These are phyloP conservation scores for Fusarium multiceps DNA, from an alignment of 2,329 filamentous ascomycete genomes.

Conservation along the genomic window DNA sequence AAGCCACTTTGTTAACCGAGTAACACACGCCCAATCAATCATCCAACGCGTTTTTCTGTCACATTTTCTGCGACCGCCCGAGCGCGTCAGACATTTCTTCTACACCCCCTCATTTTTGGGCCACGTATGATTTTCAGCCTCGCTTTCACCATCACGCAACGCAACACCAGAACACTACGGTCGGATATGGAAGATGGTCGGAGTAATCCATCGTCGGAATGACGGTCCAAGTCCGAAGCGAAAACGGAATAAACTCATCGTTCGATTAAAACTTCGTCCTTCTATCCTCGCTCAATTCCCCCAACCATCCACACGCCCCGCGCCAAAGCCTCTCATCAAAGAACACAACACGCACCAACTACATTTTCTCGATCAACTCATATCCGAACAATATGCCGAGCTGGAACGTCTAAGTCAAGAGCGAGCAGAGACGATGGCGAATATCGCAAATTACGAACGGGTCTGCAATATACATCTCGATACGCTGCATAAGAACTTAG, in stretches of 20 bases:
- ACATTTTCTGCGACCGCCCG: not conserved
- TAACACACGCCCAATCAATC: slow-evolving; percentile 1
- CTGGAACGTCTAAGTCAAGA: not conserved
- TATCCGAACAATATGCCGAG: not conserved
- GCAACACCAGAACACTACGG: not conserved
- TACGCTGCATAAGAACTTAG: not conserved
- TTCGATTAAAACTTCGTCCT: not conserved
- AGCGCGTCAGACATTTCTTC: not conserved
- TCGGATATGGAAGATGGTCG: not conserved
- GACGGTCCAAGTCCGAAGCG: not conserved
- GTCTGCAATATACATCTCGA: not conserved
- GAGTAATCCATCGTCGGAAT: not conserved
- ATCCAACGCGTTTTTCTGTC: not conserved
- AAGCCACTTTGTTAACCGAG: slow-evolving; percentile 7
- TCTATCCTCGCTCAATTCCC: slow-evolving; percentile 1
- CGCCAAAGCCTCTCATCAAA: not conserved
- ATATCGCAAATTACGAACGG: not conserved
- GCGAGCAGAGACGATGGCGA: not conserved
- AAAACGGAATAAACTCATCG: slow-evolving; percentile 1
- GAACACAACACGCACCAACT: not conserved
- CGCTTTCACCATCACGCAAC: not conserved
- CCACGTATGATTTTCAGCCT: slow-evolving; percentile 4
- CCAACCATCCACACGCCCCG: not conserved
- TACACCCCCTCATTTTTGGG: not conserved
- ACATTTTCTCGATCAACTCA: not conserved